Conservation (phyloP, 2,329 filamentous ascomycete genomes). For the Phoma sp. region DNA sequence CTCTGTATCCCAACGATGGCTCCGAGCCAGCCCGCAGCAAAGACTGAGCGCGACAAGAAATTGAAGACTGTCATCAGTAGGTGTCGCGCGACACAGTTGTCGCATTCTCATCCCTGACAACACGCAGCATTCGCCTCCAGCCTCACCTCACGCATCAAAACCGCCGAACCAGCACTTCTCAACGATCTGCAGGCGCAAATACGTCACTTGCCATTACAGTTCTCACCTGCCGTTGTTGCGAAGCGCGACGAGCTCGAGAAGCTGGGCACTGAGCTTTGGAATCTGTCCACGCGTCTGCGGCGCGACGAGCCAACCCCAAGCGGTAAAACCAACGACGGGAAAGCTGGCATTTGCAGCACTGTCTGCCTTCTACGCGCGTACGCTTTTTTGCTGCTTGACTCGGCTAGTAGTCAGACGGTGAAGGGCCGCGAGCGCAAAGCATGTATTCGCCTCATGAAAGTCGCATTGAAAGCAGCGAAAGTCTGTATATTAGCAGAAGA, state of each 20-base stretch:
- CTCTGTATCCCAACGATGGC: conserved; percentile 28
- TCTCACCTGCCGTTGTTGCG: conserved; percentile 33
- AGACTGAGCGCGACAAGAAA: conserved; percentile 46
- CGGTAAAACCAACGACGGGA: conserved; percentile 43
- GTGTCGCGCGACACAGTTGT: conserved; percentile 7
- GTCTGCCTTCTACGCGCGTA: conserved; percentile 58
- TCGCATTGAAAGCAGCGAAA: conserved; percentile 70
- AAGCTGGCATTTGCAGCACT: conserved; percentile 22
- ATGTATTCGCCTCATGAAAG: conserved; percentile 65
- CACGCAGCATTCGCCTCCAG: conserved; percentile 42
- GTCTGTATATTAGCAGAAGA: conserved; percentile 67
- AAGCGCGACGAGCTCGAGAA: conserved; percentile 60
- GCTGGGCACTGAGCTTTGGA: conserved; percentile 69
- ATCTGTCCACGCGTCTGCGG: conserved; percentile 63
- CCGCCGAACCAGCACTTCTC: conserved; percentile 28
- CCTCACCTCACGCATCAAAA: conserved; percentile 33
- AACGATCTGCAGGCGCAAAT: conserved; percentile 52
- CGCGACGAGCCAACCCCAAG: conserved; percentile 23
- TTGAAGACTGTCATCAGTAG: conserved; percentile 41
- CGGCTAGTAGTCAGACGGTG: conserved; percentile 27
- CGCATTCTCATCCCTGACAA: conserved; percentile 12
- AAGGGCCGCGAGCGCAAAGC: conserved; percentile 34
- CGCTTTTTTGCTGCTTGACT: conserved; percentile 71
- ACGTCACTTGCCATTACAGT: conserved; percentile 44
- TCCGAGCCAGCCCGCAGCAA: conserved; percentile 26